Evolutionary conservation across 2,329 filamentous ascomycete genomes (phyloP), one percentile per base, ranked within the genome.

Genomic region (Penicillium palitans): DNA sequence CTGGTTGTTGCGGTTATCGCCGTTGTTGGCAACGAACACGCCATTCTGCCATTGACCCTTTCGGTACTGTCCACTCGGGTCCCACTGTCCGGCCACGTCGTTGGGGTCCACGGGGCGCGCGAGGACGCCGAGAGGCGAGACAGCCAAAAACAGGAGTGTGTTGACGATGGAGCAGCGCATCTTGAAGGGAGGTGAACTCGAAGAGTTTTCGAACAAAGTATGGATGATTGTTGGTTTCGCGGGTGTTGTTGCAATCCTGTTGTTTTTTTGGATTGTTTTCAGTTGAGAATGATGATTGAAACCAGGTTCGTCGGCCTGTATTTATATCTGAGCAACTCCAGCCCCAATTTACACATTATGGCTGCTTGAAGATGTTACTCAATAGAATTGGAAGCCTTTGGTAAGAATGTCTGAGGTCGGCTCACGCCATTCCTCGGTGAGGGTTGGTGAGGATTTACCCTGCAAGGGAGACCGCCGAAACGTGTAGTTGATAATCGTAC

Each of bases 31-130:
- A 42, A 66, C 46, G 9, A 66, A 66, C 27, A 62, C 40, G 7
- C 65, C 65, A 8, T 63, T 58, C 25, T 52, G 44, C 46, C 66
- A 67, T 17, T 66, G 58, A 5, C 64, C 62, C 42, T 65, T 66
- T 29, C 58, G 59, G 52, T 67, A 66, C 29, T 66, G 61, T 17
- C 64, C 65, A 52, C 52, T 62, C 3, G 64, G 64, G 8, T 67
- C 64, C 64, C 64, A 66, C 8, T 62, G 58, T 24, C 60, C 66
- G 27, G 59, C 41, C n/a, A 64, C 53, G 19, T 60, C 59, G 31
- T 63, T 66, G 35, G 63, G 65, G 45, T 66, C 63, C 13, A 68
- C 56, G 15, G 66, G 66, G 24, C 64, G 59, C 17, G 65, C 63
- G 47, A 64, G 52, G 33, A 59, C 57, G 17, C 58, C 52, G 41